These are phyloP conservation scores for Penicillium riverlandense DNA, from an alignment of 495 filamentous ascomycete species.

Conservation along the genomic window DNA sequence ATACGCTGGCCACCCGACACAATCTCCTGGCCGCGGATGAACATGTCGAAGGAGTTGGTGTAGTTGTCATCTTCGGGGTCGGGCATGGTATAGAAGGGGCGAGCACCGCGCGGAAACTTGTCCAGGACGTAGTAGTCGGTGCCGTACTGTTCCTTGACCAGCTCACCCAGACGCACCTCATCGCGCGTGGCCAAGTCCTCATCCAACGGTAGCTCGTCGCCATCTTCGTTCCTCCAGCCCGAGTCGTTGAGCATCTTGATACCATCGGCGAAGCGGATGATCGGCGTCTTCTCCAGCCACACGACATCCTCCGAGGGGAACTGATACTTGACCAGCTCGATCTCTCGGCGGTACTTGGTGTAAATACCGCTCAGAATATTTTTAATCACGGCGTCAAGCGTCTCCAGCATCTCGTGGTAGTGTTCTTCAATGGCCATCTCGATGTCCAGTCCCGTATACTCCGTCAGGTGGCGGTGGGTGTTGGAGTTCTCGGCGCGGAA, in stretches of 20 bases:
- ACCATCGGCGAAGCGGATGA: conserved; percentile 73
- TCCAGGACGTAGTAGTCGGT: conserved; percentile 94
- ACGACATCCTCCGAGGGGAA: conserved; percentile 61
- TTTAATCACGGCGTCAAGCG: conserved; percentile 72
- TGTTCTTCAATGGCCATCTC: conserved; percentile 92
- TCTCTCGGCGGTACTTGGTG: conserved; percentile 57
- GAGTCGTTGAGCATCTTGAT: conserved; percentile 75
- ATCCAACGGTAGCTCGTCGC: conserved; percentile 54
- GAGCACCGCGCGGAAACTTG: conserved; percentile 78
- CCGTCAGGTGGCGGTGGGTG: conserved; percentile 90
- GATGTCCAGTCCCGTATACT: conserved; percentile 91
- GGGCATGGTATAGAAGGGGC: conserved; percentile 93
- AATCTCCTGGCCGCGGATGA: conserved; percentile 90
- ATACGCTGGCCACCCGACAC: conserved; percentile 88
- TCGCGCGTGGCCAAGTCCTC: conserved; percentile 81
- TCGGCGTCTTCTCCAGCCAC: conserved; percentile 78
- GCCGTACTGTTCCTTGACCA: conserved; percentile 78
- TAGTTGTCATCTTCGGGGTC: conserved; percentile 62
- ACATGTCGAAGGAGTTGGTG: conserved; percentile 95
- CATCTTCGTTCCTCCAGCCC: conserved; percentile 70
- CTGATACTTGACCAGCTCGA: conserved; percentile 58
- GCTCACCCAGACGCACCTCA: conserved; percentile 75
- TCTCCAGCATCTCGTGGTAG: conserved; percentile 75
- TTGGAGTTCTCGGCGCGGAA: conserved; percentile 95
- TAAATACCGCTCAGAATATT: conserved; percentile 72